Conservation (phyloP, 2,329 filamentous ascomycete genomes). For the Dryadomyces sulphureus region DNA sequence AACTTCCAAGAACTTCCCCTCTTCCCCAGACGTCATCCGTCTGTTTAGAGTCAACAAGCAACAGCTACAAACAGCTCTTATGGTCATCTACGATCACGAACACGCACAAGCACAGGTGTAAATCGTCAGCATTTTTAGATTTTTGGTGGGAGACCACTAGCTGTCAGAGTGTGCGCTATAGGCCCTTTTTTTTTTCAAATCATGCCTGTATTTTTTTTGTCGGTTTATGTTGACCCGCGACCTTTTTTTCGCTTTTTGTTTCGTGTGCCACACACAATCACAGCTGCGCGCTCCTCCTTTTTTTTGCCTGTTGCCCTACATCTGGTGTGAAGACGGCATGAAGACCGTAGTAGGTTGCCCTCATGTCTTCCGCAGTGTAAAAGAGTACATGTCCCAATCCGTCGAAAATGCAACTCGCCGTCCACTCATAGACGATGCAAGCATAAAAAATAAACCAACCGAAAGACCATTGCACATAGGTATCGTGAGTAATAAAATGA, state of each 20-base stretch:
- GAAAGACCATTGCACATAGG: not conserved
- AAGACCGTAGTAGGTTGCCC: conserved; percentile 2
- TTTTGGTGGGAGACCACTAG: no score
- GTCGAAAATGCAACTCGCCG: not conserved
- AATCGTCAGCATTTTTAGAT: no score
- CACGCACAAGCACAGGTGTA: no score
- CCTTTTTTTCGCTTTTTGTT: conserved; percentile 1
- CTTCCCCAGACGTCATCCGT: no score
- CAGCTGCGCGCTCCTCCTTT: not conserved
- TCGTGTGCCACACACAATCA: not conserved
- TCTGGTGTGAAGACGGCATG: not conserved
- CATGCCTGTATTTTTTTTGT: not conserved
- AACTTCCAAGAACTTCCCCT: no score
- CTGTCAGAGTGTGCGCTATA: no score
- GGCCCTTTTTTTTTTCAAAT: not conserved
- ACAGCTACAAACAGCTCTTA: no score
- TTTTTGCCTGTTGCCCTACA: not conserved
- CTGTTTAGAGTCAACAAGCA: no score
- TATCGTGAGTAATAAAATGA: conserved; percentile 1
- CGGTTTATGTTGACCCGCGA: not conserved
- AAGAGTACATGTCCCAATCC: conserved; percentile 1
- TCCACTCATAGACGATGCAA: not conserved
- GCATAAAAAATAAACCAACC: not conserved
- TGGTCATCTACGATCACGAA: no score
- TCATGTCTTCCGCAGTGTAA: conserved; percentile 1